These are phyloP conservation scores for Plasmodium fragile DNA, from an alignment of 169 alveolate species.

Conservation along the genomic window DNA sequence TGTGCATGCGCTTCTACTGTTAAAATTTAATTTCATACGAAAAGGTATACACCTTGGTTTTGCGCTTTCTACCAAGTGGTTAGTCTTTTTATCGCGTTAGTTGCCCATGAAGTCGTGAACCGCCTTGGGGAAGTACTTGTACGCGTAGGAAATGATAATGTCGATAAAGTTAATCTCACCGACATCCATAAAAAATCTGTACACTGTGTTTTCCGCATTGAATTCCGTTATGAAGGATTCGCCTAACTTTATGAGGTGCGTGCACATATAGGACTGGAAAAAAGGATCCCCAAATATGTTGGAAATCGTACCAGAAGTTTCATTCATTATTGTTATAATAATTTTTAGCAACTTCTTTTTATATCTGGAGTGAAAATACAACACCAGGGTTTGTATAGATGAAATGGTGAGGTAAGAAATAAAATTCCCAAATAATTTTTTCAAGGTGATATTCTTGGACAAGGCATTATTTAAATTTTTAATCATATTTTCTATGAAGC, in stretches of 20 bases:
- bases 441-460: constrained; percentile 32
- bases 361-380: constrained; percentile 54
- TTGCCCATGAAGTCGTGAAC: constrained; percentile 27
- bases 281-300: constrained; percentile 49
- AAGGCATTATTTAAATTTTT: constrained; percentile 27
- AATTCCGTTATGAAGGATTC: constrained; percentile 64
- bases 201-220: constrained; percentile 56
- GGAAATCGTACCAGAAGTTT: constrained; percentile 43
- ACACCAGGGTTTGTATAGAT: constrained; percentile 55
- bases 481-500: constrained; percentile 62
- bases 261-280: constrained; percentile 67
- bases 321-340: constrained; percentile 25
- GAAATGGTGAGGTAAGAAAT: constrained; percentile 69
- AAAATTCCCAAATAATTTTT: constrained; percentile 63
- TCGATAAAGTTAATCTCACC: constrained; percentile 50
- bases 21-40: constrained; percentile 1
- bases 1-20: background rate
- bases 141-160: constrained; percentile 44
- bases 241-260: constrained; percentile 31
- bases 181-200: constrained; percentile 53
- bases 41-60: background rate
- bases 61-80: background rate
- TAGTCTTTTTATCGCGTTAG: background rate
- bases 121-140: constrained; percentile 30
- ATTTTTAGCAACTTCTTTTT: constrained; percentile 35